phyloP scores from a whole-genome alignment of 768 basidiomycete species.

The Hebeloma cylindrosporum region DNA sequence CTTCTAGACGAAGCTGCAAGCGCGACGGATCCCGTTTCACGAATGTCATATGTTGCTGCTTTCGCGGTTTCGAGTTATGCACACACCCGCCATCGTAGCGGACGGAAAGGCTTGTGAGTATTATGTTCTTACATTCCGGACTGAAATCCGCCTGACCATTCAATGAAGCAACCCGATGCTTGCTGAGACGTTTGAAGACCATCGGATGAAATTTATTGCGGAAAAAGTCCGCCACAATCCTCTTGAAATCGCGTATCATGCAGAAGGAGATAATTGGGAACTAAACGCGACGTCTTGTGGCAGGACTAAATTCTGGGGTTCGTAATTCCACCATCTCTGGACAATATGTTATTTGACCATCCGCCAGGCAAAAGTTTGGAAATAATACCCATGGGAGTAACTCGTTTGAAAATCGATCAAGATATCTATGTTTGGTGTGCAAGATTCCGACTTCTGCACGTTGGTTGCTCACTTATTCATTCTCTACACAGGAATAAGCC shows the following conservation, averaged over 20 bases:
- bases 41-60: slow-evolving; percentile 76
- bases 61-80: slow-evolving; percentile 86
- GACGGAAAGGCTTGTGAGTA: slow-evolving; percentile 86
- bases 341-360: slow-evolving; percentile 14
- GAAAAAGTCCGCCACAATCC: slow-evolving; percentile 90
- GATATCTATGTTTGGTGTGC: slow-evolving; percentile 73
- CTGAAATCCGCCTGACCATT: background rate
- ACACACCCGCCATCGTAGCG: slow-evolving; percentile 75
- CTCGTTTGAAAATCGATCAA: slow-evolving; percentile 61
- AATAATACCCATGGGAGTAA: slow-evolving; percentile 77
- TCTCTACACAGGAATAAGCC: slow-evolving; percentile 68
- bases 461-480: slow-evolving; percentile 3
- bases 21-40: slow-evolving; percentile 57
- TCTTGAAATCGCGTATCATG: slow-evolving; percentile 82
- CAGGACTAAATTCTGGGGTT: slow-evolving; percentile 90
- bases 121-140: slow-evolving; percentile 3
- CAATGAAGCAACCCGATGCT: slow-evolving; percentile 76
- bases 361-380: slow-evolving; percentile 82
- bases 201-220: slow-evolving; percentile 77
- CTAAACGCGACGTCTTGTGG: slow-evolving; percentile 75
- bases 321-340: slow-evolving; percentile 26
- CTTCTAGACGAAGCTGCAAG: slow-evolving; percentile 67
- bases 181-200: slow-evolving; percentile 85
- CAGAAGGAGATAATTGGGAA: slow-evolving; percentile 77
- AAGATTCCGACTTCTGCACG: slow-evolving; percentile 1